phyloP scores from a whole-genome alignment of 208 protist genomes.

The Leishmania lainsoni region DNA sequence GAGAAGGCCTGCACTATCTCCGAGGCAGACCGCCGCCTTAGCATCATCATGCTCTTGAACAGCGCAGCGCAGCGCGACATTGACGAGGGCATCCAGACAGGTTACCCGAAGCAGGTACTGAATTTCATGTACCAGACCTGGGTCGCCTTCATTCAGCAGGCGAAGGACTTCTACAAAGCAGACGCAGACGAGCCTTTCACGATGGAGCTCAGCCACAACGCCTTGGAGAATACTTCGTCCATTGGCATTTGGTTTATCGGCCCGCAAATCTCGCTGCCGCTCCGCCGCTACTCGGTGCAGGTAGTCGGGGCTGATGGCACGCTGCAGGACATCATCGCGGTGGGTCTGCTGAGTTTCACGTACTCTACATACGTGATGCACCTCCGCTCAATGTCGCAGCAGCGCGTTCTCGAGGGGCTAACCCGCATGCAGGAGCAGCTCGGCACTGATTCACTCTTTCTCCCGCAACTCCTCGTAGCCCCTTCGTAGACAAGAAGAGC shows the following conservation, averaged over 20 bases:
- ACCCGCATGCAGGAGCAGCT: slow-evolving; percentile 50
- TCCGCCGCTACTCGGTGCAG: slow-evolving; percentile 67
- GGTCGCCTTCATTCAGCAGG: slow-evolving; percentile 56
- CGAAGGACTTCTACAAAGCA: slow-evolving; percentile 39
- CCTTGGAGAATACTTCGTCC: slow-evolving; percentile 71
- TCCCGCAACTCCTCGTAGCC: slow-evolving; percentile 53
- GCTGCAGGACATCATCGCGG: slow-evolving; percentile 48
- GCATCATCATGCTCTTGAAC: slow-evolving; percentile 50
- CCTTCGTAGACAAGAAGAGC: slow-evolving; percentile 10
- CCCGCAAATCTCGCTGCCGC: slow-evolving; percentile 57
- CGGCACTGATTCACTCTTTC: slow-evolving; percentile 49
- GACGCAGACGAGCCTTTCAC: slow-evolving; percentile 20
- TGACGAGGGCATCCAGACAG: slow-evolving; percentile 1
- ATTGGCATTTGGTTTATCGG: slow-evolving; percentile 77
- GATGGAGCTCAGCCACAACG: slow-evolving; percentile 35
- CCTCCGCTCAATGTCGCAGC: slow-evolving; percentile 47
- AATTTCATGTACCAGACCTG: slow-evolving; percentile 65
- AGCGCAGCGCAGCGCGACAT: slow-evolving; percentile 55
- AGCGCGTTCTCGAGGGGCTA: slow-evolving; percentile 45
- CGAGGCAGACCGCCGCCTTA: slow-evolving; percentile 35
- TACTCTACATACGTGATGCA: slow-evolving; percentile 87
- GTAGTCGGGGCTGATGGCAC: slow-evolving; percentile 36
- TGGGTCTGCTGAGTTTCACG: slow-evolving; percentile 66
- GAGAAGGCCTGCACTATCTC: slow-evolving; percentile 32
- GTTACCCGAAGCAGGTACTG: slow-evolving; percentile 42